Evolutionary conservation across 164 flowering plant genomes (phyloP).

Genomic region (Vitis riparia): DNA sequence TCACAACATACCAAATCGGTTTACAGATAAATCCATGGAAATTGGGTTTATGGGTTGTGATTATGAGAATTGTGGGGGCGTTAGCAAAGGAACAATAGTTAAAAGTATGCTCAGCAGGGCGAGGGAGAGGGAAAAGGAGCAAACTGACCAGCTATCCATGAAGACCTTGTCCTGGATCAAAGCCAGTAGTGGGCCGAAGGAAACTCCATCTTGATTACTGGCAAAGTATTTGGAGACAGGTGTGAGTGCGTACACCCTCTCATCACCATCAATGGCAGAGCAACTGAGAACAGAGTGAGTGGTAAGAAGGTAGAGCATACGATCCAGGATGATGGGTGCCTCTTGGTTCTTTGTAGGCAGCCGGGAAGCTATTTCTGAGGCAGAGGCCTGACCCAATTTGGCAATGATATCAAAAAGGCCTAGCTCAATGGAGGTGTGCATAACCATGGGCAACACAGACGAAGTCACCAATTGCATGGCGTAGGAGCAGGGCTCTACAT

Average conservation of each 20-base stretch:
- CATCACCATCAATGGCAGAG: background rate
- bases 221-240: slow-evolving; percentile 22
- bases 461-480: slow-evolving; percentile 17
- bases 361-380: slow-evolving; percentile 15
- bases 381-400: slow-evolving; percentile 15
- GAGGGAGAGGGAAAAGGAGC: background rate
- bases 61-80: too few species aligned
- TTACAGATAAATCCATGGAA: too few species aligned
- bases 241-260: slow-evolving; percentile 14
- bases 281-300: slow-evolving; percentile 24
- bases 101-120: background rate
- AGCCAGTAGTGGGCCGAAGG: slow-evolving; percentile 15
- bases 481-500: slow-evolving; percentile 15
- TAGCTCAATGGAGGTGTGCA: slow-evolving; percentile 18
- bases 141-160: slow-evolving; percentile 34
- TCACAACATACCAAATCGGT: too few species aligned
- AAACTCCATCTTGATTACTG: slow-evolving; percentile 19
- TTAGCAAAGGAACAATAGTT: background rate
- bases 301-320: slow-evolving; percentile 19
- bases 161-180: slow-evolving; percentile 26
- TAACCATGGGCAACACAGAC: slow-evolving; percentile 14
- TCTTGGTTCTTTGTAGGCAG: slow-evolving; percentile 15
- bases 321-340: slow-evolving; percentile 25
- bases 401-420: slow-evolving; percentile 23
- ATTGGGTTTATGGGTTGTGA: too few species aligned